phyloP scores from a whole-genome alignment of 2,329 filamentous ascomycete species.

The Cladobotryum mycophilum region DNA sequence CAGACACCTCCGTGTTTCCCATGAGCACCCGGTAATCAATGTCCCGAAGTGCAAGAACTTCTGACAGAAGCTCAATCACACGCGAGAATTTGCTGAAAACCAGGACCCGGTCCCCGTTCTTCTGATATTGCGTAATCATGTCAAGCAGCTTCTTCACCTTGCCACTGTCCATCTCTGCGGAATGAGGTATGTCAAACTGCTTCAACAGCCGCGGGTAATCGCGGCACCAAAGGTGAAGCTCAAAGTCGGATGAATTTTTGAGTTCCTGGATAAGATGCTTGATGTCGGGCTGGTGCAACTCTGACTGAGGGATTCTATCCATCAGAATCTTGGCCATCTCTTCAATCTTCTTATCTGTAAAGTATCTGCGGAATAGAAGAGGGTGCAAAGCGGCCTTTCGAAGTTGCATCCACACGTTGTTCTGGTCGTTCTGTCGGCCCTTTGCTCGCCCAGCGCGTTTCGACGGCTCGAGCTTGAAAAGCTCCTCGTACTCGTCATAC shows the following conservation, averaged over 20 bases:
- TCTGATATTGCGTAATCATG: conserved; percentile 65
- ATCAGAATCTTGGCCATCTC: conserved; percentile 75
- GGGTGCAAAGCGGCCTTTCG: conserved; percentile 91
- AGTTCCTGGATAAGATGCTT: conserved; percentile 51
- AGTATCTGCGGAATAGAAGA: conserved; percentile 76
- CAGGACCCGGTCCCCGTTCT: conserved; percentile 77
- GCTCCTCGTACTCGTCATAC: conserved; percentile 60
- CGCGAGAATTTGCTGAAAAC: conserved; percentile 93
- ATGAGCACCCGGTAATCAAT: conserved; percentile 83
- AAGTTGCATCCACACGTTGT: conserved; percentile 81
- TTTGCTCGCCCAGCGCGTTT: conserved; percentile 43
- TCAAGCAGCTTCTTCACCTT: conserved; percentile 79
- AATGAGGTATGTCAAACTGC: conserved; percentile 46
- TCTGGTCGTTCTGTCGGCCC: conserved; percentile 47
- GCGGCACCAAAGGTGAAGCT: conserved; percentile 59
- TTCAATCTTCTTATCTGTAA: conserved; percentile 65
- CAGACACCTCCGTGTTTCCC: conserved; percentile 72
- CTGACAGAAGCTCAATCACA: conserved; percentile 82
- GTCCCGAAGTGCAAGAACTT: conserved; percentile 65
- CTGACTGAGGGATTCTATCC: conserved; percentile 54
- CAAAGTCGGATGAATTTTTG: conserved; percentile 55
- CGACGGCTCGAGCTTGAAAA: conserved; percentile 58
- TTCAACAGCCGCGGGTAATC: conserved; percentile 48
- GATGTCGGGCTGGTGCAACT: conserved; percentile 46
- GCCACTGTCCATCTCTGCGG: conserved; percentile 58